Evolutionary conservation across 805 yeast genomes (phyloP).

Genomic region (Candida bentonensis): DNA sequence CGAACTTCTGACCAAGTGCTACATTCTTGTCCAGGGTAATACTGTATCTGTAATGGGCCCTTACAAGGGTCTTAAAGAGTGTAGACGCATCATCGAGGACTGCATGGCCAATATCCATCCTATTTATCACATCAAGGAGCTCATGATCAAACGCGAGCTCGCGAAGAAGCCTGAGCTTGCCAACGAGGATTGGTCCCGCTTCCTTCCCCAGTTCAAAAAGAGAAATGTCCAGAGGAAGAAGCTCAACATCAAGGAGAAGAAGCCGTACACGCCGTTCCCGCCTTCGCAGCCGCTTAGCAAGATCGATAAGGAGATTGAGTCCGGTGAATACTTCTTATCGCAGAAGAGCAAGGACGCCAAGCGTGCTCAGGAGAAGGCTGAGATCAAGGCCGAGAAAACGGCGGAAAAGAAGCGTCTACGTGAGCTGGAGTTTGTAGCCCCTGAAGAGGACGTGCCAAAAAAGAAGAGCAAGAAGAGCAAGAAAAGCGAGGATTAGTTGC

Average conservation of each 20-base stretch:
- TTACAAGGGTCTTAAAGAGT: constrained; percentile 78
- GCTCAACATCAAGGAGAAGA: constrained; percentile 55
- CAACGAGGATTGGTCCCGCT: constrained; percentile 92
- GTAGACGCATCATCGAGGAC: constrained; percentile 90
- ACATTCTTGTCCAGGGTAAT: constrained; percentile 91
- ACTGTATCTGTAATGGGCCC: constrained; percentile 98
- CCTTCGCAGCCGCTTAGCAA: constrained; percentile 95
- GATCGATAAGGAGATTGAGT: constrained; percentile 91
- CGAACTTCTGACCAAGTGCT: constrained; percentile 89
- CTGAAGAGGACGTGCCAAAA: constrained; percentile 54
- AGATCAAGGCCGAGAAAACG: constrained; percentile 59
- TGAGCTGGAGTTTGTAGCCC: constrained; percentile 70
- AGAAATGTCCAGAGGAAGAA: constrained; percentile 89
- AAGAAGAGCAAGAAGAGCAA: constrained; percentile 18
- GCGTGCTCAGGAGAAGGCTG: constrained; percentile 62
- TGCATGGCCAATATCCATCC: constrained; percentile 96
- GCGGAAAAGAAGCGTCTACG: constrained; percentile 54
- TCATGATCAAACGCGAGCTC: constrained; percentile 93
- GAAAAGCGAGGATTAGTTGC: neutral
- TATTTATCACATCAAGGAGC: constrained; percentile 92
- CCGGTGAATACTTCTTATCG: constrained; percentile 94
- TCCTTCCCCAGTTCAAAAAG: constrained; percentile 92
- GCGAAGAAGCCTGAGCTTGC: constrained; percentile 93
- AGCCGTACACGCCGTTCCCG: constrained; percentile 96
- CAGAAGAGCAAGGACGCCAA: constrained; percentile 66